Conservation (phyloP, 1,284 basidiomycete species). For the Prillingera fragicola region DNA sequence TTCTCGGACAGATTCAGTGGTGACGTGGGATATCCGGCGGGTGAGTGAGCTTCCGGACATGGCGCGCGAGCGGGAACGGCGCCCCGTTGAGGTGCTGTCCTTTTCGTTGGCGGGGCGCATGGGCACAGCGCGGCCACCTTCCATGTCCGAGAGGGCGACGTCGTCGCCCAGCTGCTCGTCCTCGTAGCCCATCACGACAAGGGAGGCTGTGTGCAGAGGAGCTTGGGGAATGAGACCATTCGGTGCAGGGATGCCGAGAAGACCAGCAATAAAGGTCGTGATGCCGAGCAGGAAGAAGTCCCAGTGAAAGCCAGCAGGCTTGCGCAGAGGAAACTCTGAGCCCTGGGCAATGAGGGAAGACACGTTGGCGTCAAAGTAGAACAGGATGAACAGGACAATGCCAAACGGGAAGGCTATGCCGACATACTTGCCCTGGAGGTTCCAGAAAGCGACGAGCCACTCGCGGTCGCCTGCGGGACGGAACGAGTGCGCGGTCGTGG, state of each 20-base stretch:
- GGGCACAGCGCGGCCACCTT: slow-evolving; percentile 2
- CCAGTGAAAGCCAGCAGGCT: slow-evolving; percentile 91
- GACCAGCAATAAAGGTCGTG: slow-evolving; percentile 84
- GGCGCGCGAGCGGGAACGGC: not conserved
- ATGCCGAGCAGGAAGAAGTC: slow-evolving; percentile 74
- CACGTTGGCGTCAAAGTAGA: slow-evolving; percentile 51
- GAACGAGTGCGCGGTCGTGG: slow-evolving; percentile 61
- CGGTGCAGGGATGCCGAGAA: slow-evolving; percentile 86
- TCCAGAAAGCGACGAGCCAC: slow-evolving; percentile 91
- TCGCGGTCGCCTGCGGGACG: slow-evolving; percentile 64
- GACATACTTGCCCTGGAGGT: slow-evolving; percentile 82
- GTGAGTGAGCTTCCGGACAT: not conserved
- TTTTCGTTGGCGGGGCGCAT: not conserved
- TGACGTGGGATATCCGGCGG: slow-evolving; percentile 1
- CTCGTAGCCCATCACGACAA: slow-evolving; percentile 67
- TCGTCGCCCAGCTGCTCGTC: slow-evolving; percentile 47
- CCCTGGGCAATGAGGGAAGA: slow-evolving; percentile 88
- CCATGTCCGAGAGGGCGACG: slow-evolving; percentile 5
- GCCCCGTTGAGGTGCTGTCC: not conserved
- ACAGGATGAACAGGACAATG: slow-evolving; percentile 50
- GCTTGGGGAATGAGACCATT: slow-evolving; percentile 94
- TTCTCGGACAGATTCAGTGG: too few species aligned
- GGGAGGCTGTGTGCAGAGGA: slow-evolving; percentile 83
- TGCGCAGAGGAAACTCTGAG: slow-evolving; percentile 79
- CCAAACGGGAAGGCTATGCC: slow-evolving; percentile 60